A percentile compares a stretch with the other conserved stretches of the same genome.
These are phyloP conservation scores for Coemansia sp. DNA, from an alignment of 192 early-diverging fungal species.

Conservation along the genomic window DNA sequence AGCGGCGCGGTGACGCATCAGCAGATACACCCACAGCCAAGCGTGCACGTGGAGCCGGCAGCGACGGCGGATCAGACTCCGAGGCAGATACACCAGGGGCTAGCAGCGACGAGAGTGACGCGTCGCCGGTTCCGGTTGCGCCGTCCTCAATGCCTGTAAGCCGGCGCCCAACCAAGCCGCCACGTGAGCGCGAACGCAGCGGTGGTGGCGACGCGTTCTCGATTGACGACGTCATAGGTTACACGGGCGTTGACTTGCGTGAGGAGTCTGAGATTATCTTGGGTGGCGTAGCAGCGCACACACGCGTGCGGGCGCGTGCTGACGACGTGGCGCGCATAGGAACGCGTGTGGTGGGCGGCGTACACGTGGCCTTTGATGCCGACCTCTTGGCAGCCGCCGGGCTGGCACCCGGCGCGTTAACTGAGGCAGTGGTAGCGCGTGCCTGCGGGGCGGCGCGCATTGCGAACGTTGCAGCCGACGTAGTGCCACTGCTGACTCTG, in stretches of 20 bases:
- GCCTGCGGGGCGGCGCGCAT: conserved; percentile 21
- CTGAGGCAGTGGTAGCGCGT: conserved; percentile 20
- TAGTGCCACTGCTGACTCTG: conserved; percentile 60
- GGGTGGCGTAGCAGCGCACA: conserved; percentile 27
- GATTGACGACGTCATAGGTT: conserved; percentile 75
- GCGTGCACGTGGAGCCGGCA: neutral
- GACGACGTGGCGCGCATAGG: conserved; percentile 6
- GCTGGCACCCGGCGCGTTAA: conserved; percentile 10
- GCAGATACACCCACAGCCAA: too few species aligned
- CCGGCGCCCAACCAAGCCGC: conserved; percentile 20
- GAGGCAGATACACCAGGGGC: conserved; percentile 16
- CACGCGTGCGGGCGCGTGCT: conserved; percentile 5
- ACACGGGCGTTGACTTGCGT: conserved; percentile 72
- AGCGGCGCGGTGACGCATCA: too few species aligned
- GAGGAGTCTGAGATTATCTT: conserved; percentile 64
- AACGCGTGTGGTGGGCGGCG: conserved; percentile 16
- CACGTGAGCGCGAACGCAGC: conserved; percentile 37
- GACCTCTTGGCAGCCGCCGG: conserved; percentile 11
- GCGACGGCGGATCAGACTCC: conserved; percentile 10
- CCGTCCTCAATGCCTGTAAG: neutral
- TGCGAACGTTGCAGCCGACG: conserved; percentile 57
- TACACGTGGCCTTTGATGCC: conserved; percentile 22
- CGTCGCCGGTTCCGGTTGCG: conserved; percentile 3
- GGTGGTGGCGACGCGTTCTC: conserved; percentile 26
- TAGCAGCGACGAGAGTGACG: conserved; percentile 12